Conservation (phyloP, 2,329 filamentous ascomycete genomes). For the Hirsutella thompsonii region DNA sequence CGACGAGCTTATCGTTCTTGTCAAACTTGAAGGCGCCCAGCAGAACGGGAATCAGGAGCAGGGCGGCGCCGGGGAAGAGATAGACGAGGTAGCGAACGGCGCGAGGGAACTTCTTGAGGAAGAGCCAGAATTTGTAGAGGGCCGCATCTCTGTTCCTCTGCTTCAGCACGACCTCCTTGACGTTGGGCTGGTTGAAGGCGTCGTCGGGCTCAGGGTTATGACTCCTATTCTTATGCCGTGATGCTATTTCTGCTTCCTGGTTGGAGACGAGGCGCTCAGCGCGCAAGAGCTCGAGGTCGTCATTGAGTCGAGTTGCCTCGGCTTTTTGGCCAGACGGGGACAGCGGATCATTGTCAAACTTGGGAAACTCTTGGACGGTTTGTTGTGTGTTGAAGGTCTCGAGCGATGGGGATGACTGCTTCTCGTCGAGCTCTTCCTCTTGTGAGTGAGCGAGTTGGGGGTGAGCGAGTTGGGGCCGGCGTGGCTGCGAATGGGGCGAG, state of each 20-base stretch:
- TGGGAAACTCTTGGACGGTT: slow-evolving; percentile 10
- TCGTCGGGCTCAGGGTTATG: slow-evolving; percentile 27
- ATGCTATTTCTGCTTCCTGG: slow-evolving; percentile 20
- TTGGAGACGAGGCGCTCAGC: slow-evolving; percentile 32
- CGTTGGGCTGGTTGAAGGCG: slow-evolving; percentile 26
- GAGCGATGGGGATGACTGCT: slow-evolving; percentile 12
- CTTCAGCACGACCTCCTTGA: slow-evolving; percentile 15
- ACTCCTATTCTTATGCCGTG: slow-evolving; percentile 15
- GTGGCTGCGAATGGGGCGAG: slow-evolving; percentile 3
- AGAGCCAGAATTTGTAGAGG: slow-evolving; percentile 27
- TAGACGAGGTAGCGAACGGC: slow-evolving; percentile 36
- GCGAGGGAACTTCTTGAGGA: slow-evolving; percentile 35
- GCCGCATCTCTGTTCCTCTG: slow-evolving; percentile 19
- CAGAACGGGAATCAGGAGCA: slow-evolving; percentile 34
- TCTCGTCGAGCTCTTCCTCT: slow-evolving; percentile 10
- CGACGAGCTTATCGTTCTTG: slow-evolving; percentile 32
- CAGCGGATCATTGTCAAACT: slow-evolving; percentile 7
- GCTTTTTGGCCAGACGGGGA: slow-evolving; percentile 17
- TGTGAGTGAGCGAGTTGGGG: not conserved
- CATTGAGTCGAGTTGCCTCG: slow-evolving; percentile 26
- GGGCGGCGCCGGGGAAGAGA: slow-evolving; percentile 28
- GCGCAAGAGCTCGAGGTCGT: slow-evolving; percentile 36
- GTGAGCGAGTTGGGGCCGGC: not conserved
- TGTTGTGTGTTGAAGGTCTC: slow-evolving; percentile 17
- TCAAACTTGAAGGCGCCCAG: slow-evolving; percentile 27